Base-by-base conservation (phyloP, 2,329 filamentous ascomycete species). In the Nemania sp. region DNA sequence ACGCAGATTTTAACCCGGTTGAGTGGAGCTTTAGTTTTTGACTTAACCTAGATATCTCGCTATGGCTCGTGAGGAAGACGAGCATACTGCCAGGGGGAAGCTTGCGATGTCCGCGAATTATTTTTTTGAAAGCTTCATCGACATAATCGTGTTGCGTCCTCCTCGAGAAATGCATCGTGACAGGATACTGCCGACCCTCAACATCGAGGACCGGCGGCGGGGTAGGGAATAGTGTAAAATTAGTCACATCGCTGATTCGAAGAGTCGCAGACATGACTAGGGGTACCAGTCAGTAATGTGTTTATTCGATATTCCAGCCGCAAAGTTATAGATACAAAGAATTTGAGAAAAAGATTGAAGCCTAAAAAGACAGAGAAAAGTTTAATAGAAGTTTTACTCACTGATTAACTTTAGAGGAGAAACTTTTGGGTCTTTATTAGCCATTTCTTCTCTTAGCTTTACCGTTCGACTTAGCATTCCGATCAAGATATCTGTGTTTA, bases 401-500 rank as follows among this genome's bases (percentile, higher is more conserved):
- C 68, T 97, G 67, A 99, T 89, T 8, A 99, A 86, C 80, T 98
- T 99, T 60, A 99, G 81, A 0, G 94, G 94, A 71, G 90, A 91
- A 29, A 92, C 82, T 0, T 88, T 87, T 0, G 90, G 82, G 68
- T 96, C 88, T 78, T 96, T 91, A 68, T 87, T 83, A 7, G 88
- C 88, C 81, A 98, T 87, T 45, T 93, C 88, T 61, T 91, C 88
- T 67, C 96, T 88, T 62, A 98, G 82, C 73, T 93, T 93, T 55
- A 98, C 93, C 38, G 98, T 94, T 76, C 95, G 89, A 76, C 94
- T 98, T 18, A 98, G 88, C 89, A 99, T 97, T 58, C 96, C 96
- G 72, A 99, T 94, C n/a, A 99, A 82, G 47, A 99, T 97, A 78
- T 99, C 97, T 0, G 97, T 99, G 77, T 99, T 98, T 75, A 98